Base-by-base conservation (phyloP, 73 alveolate genomes). In the Tetrahymena malaccensis region DNA sequence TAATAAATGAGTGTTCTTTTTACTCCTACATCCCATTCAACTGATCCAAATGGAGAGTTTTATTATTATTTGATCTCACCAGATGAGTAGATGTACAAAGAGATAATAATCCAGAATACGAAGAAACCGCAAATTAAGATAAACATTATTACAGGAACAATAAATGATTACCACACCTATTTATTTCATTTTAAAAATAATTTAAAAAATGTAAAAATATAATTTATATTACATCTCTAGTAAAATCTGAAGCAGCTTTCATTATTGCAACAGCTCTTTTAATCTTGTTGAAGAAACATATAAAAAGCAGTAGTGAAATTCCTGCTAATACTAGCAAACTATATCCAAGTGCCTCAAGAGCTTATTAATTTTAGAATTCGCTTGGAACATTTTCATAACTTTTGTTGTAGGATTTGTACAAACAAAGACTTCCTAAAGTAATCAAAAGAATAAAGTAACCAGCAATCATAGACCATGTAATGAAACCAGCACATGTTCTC, bases 61-160 rank as follows among this genome's bases (percentile, higher is more conserved):
- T 84, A 27, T 31, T 97, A 25, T 85, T 96, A 95, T 22, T 95
- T 97, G 25, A 98, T 94, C 19, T 97, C 99, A 19, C 99, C 99
- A 2, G 98, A 97, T 21, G 99, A 95, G 96, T 96, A 97, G 56
- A 98, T 94, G 94, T 96, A 98, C 33, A 98, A 94, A n/a, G 99
- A 98, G 25, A 97, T 93, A 84, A 96, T n/a, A 85, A 97, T 95
- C 99, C 99, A 98, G 96, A 96, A 96, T 5, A 94, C 97, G 31
- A 97, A 58, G 98, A 98, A 98, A 38, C 93, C 96, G 16, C 96
- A 96, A 35, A 94, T 94, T 85, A 98, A 94, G 13, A 97, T 10
- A 94, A 98, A 97, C 94, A 96, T 97, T n/a, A 98, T 38, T 35
- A 98, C 94, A 21, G 99, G 99, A 37, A 99, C 98, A 50, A 99